phyloP scores from a whole-genome alignment of 2,329 filamentous ascomycete species.

The Nemania sp. region DNA sequence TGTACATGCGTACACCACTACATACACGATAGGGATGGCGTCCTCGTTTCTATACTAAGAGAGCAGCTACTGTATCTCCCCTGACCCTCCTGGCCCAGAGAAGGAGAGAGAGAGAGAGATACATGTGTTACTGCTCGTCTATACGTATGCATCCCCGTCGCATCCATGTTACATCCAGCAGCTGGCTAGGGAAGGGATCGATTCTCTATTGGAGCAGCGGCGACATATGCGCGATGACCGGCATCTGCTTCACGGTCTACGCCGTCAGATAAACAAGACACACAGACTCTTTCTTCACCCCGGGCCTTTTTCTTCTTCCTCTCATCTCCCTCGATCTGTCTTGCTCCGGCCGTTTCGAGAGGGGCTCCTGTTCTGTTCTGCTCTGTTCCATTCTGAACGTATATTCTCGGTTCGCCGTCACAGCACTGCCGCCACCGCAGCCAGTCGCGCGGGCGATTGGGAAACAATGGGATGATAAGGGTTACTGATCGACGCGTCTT shows the following conservation, averaged over 20 bases:
- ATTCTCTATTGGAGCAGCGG: slow-evolving; percentile 19
- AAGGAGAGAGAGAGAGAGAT: too few species aligned
- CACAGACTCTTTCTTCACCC: slow-evolving; percentile 19
- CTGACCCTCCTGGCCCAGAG: too few species aligned
- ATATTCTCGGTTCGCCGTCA: too few species aligned
- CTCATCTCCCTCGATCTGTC: slow-evolving; percentile 14
- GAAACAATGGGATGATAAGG: neutral
- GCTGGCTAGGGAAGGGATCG: slow-evolving; percentile 3
- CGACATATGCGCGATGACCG: slow-evolving; percentile 27
- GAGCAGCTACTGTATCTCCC: too few species aligned
- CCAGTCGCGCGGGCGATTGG: slow-evolving; percentile 5
- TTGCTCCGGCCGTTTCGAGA: slow-evolving; percentile 20
- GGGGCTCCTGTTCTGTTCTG: slow-evolving; percentile 10
- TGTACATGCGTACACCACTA: too few species aligned
- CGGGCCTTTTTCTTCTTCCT: neutral
- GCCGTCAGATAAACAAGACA: slow-evolving; percentile 22
- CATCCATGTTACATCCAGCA: slow-evolving; percentile 12
- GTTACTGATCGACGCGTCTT: slow-evolving; percentile 24
- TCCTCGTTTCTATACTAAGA: too few species aligned
- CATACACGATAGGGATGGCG: too few species aligned
- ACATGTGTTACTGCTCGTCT: slow-evolving; percentile 1
- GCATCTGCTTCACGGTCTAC: slow-evolving; percentile 22
- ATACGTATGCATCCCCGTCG: too few species aligned
- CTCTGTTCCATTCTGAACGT: too few species aligned
- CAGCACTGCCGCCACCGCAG: too few species aligned